Base-by-base conservation (phyloP, 176 grass and related monocot species). In the Ensete ventricosum region DNA sequence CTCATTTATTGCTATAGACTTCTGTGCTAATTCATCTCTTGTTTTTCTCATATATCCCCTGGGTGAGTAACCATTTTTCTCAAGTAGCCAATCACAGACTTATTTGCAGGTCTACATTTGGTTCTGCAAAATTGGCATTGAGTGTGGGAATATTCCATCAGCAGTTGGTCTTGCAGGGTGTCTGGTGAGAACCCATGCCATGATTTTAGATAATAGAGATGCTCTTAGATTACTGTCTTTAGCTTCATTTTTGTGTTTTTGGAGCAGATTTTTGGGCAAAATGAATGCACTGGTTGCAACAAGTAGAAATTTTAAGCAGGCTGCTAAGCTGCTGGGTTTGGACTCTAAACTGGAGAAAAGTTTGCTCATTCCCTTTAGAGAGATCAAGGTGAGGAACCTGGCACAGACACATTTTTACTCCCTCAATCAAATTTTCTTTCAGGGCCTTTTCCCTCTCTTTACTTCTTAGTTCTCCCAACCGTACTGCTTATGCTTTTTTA, bases 331-430 rank as follows among this genome's bases (percentile, higher is more conserved):
- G 11, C 75, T 77, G 60, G 60, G 75, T 7, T 77, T 77, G 60
- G 75, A 77, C 75, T 65, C 75, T 52, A 77, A 77, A 60, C 60
- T 77, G 19, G 75, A 77, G 25, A 77, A 77, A 20, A 77, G 75
- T 66, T 53, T 77, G 75, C 75, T 77, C 62, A 77, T 77, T 14
- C 75, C 75, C 52, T 77, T 77, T 21, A 63, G 75, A 53, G 75
- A 77, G 25, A 77, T 77, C 59, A 77, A 77, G 49, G 75, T 77
- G 53, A 50, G 43, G 48, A 43, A 13, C 4, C 34, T 52, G 14
- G 48, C 19, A 54, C 53, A 17, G 52, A 20, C 49, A 52, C 68
- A 19, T 29, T 10, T 43, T 25, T 50, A 21, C 9, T 22, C 14
- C 12, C 11, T 50, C 17, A 1, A 13, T 50, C 29, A 60, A 59